Percentiles rank a stretch among this genome's conserved stretches.
Evolutionary conservation across 805 yeast species (phyloP).

Genomic region (Dipodascopsis uninucleata): DNA sequence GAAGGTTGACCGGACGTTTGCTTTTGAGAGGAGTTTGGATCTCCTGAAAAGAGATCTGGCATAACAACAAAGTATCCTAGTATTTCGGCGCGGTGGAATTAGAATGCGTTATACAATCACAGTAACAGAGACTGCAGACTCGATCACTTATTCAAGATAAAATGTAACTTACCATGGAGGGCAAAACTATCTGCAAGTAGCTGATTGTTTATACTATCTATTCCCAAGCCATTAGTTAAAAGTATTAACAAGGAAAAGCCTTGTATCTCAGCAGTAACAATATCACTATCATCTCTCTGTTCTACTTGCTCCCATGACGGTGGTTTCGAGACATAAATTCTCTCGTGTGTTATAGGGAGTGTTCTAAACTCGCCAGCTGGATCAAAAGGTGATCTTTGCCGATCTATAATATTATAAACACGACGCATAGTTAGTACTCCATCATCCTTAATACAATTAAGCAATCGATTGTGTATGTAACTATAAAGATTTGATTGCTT

Average conservation of each 20-base stretch:
- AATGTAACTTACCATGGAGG: slow-evolving; percentile 13
- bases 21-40: slow-evolving; percentile 29
- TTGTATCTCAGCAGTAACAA: slow-evolving; percentile 8
- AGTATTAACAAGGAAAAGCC: slow-evolving; percentile 24
- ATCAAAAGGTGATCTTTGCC: too few relatives aligned
- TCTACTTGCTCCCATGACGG: slow-evolving; percentile 5
- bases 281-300: not conserved
- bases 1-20: too few relatives aligned
- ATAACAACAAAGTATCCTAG: slow-evolving; percentile 33
- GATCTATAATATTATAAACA: too few relatives aligned
- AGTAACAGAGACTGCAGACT: not conserved
- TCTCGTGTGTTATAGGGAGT: slow-evolving; percentile 20
- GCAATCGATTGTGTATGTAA: too few relatives aligned
- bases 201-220: slow-evolving; percentile 33
- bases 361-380: slow-evolving; percentile 22
- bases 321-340: slow-evolving; percentile 23
- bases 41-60: slow-evolving; percentile 35
- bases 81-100: not conserved
- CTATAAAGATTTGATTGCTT: too few relatives aligned
- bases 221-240: slow-evolving; percentile 36
- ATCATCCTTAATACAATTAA: too few relatives aligned
- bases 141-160: too few relatives aligned
- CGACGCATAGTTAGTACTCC: too few relatives aligned
- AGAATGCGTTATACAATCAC: not conserved
- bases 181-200: slow-evolving; percentile 35